A percentile compares a stretch with the other conserved stretches of the same genome.
phyloP scores from a whole-genome alignment of 2,329 filamentous ascomycete genomes.

The Hypoxylon sp. region DNA sequence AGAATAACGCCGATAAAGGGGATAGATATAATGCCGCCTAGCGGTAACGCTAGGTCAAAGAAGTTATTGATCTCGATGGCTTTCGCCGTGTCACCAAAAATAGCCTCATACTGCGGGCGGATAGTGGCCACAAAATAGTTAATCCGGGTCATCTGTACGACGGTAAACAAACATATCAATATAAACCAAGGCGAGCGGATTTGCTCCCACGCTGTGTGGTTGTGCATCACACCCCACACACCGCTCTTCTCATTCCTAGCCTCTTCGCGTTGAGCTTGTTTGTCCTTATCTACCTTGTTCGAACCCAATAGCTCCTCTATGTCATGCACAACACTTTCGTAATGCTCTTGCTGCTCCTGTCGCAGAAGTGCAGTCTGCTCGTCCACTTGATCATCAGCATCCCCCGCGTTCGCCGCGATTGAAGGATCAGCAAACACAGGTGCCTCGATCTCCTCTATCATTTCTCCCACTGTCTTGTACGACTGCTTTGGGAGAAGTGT shows the following conservation, averaged over 20 bases:
- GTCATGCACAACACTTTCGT: constrained; percentile 75
- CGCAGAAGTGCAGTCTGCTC: constrained; percentile 69
- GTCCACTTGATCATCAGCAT: constrained; percentile 69
- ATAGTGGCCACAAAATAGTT: constrained; percentile 95
- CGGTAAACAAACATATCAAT: constrained; percentile 85
- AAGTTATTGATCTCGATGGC: constrained; percentile 83
- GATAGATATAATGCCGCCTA: constrained; percentile 86
- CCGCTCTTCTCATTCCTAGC: constrained; percentile 78
- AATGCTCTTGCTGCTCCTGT: constrained; percentile 71
- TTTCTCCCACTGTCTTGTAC: constrained; percentile 88
- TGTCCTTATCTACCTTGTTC: constrained; percentile 69
- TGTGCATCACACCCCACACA: constrained; percentile 90
- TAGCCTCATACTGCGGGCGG: constrained; percentile 82
- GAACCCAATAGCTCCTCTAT: constrained; percentile 82
- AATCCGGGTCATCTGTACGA: constrained; percentile 83
- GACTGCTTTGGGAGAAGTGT: constrained; percentile 80
- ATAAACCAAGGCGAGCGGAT: constrained; percentile 87
- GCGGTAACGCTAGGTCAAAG: constrained; percentile 87
- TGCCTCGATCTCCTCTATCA: constrained; percentile 79
- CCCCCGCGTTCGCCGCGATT: constrained; percentile 51
- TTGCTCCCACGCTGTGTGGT: constrained; percentile 77
- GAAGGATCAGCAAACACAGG: constrained; percentile 55
- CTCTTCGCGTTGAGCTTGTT: constrained; percentile 77
- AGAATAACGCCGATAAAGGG: constrained; percentile 88
- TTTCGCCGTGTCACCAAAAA: constrained; percentile 73